These are phyloP conservation scores for Apiotrichum akiyoshidainum DNA, from an alignment of 1,284 basidiomycete genomes.

Conservation along the genomic window DNA sequence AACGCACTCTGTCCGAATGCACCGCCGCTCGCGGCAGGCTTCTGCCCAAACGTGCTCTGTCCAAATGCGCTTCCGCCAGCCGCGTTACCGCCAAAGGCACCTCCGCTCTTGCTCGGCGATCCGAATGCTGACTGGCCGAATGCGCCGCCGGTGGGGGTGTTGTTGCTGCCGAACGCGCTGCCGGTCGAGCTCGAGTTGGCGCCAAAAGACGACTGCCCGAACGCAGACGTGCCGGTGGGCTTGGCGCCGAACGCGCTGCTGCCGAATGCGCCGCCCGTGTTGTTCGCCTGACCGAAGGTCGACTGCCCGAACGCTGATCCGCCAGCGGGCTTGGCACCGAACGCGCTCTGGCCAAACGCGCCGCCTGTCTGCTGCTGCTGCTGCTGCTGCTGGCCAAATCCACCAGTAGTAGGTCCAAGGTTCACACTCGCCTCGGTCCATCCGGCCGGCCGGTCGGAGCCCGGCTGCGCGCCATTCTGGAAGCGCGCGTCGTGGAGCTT, in stretches of 20 bases:
- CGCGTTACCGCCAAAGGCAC: too few relatives aligned
- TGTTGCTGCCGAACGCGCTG: too few relatives aligned
- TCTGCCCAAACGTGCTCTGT: not conserved
- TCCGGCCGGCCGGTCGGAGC: constrained; percentile 25
- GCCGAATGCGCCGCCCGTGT: not conserved
- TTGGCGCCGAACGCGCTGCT: constrained; percentile 6
- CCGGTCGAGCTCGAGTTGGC: not conserved
- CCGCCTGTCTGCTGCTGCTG: not conserved
- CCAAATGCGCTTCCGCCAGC: not conserved
- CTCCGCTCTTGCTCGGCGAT: too few relatives aligned
- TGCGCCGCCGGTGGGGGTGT: too few relatives aligned
- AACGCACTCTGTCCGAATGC: too few relatives aligned
- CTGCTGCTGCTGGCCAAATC: not conserved
- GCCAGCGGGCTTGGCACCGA: not conserved
- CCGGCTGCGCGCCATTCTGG: constrained; percentile 16
- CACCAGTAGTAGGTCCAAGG: not conserved
- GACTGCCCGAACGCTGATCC: constrained; percentile 2
- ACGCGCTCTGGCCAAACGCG: constrained; percentile 7
- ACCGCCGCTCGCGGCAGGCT: too few relatives aligned
- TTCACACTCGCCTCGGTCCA: constrained; percentile 35
- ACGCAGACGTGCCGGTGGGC: not conserved
- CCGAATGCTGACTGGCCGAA: constrained; percentile 24
- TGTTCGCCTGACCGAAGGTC: not conserved
- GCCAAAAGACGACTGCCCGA: not conserved
- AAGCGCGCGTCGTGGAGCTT: constrained; percentile 43